phyloP scores from a whole-genome alignment of 2,329 filamentous ascomycete species.

The Samsoniella hepiali region DNA sequence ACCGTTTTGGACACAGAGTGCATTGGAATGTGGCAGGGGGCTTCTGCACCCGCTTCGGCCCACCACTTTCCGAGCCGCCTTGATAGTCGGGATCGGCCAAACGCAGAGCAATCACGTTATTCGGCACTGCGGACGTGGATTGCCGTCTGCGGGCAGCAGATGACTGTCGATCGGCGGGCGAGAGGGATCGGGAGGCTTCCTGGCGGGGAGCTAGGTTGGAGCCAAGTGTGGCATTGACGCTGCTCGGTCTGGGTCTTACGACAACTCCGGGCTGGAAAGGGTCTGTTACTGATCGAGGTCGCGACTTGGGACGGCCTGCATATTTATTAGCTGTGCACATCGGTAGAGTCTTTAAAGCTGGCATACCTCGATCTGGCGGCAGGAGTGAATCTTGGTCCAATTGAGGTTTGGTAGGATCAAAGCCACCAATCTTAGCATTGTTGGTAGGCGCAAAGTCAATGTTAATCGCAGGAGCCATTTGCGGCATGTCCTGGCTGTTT shows the following conservation, averaged over 20 bases:
- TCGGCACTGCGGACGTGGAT: slow-evolving; percentile 61
- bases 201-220: slow-evolving; percentile 43
- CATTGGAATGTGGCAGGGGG: slow-evolving; percentile 98
- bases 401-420: slow-evolving; percentile 55
- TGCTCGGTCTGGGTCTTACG: slow-evolving; percentile 37
- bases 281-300: slow-evolving; percentile 57
- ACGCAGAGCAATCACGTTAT: slow-evolving; percentile 75
- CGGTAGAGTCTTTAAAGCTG: slow-evolving; percentile 8
- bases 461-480: slow-evolving; percentile 93
- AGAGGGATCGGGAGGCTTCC: slow-evolving; percentile 51
- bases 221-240: slow-evolving; percentile 39
- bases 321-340: slow-evolving; percentile 13
- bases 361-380: slow-evolving; percentile 68
- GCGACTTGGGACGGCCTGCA: slow-evolving; percentile 44
- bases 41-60: slow-evolving; percentile 84
- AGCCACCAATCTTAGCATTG: slow-evolving; percentile 34
- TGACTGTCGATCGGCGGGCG: slow-evolving; percentile 53
- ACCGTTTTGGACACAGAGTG: slow-evolving; percentile 86
- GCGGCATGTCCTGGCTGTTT: slow-evolving; percentile 59
- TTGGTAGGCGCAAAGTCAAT: slow-evolving; percentile 85
- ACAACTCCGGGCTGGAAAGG: slow-evolving; percentile 52
- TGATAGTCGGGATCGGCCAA: slow-evolving; percentile 86
- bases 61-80: slow-evolving; percentile 57
- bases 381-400: slow-evolving; percentile 76
- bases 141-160: slow-evolving; percentile 46